These are phyloP conservation scores for Gynostemma pentaphyllum DNA, from an alignment of 306 rosid genomes.

Conservation along the genomic window DNA sequence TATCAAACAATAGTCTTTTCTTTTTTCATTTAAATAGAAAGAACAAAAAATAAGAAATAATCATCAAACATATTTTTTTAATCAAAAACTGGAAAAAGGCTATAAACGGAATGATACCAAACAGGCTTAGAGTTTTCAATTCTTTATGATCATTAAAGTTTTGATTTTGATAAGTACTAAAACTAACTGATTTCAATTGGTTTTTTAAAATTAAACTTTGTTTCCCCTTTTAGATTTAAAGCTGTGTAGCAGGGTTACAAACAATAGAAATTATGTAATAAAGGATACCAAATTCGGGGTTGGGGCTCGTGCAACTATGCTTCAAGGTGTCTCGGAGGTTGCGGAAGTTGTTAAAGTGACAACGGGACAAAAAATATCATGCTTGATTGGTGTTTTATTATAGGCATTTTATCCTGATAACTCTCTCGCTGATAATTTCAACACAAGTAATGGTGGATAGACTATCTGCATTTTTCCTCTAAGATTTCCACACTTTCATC, in stretches of 20 bases:
- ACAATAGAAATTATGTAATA: constrained; percentile 55
- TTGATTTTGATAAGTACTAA: not conserved
- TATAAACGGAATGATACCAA: too few relatives aligned
- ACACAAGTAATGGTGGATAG: not conserved
- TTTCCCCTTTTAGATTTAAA: constrained; percentile 13
- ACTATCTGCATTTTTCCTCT: not conserved
- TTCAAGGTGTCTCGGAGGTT: constrained; percentile 81
- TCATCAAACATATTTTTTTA: too few relatives aligned
- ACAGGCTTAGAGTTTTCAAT: too few relatives aligned
- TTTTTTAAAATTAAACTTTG: not conserved
- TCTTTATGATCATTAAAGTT: too few relatives aligned
- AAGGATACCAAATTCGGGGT: constrained; percentile 75
- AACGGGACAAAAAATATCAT: constrained; percentile 93
- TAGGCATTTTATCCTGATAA: not conserved
- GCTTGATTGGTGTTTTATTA: not conserved
- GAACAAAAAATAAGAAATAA: too few relatives aligned
- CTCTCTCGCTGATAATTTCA: too few relatives aligned
- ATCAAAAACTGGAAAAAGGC: too few relatives aligned
- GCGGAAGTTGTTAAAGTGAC: constrained; percentile 97
- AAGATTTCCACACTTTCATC: too few relatives aligned
- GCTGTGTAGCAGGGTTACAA: constrained; percentile 32
- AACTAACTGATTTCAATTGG: not conserved
- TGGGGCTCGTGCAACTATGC: constrained; percentile 84
- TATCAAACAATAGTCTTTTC: too few relatives aligned
- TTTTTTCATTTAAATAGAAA: too few relatives aligned